A percentile compares a stretch with the other conserved stretches of the same genome.
These are phyloP conservation scores for Dactylellina cionopaga DNA, from an alignment of 2,329 filamentous ascomycete genomes.

Conservation along the genomic window DNA sequence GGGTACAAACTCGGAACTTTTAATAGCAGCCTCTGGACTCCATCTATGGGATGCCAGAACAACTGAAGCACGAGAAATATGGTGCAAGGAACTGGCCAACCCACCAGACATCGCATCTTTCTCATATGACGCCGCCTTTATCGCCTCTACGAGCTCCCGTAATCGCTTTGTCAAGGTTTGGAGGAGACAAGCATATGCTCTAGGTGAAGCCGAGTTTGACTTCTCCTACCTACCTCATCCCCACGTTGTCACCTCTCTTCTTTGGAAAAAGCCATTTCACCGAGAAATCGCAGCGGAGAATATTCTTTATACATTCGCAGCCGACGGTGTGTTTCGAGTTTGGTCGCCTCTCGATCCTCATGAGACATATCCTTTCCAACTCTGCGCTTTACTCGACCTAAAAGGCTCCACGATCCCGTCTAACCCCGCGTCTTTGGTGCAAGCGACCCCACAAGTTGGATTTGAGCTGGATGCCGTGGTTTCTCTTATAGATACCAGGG, in stretches of 20 bases:
- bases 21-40: slow-evolving; percentile 78
- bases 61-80: slow-evolving; percentile 68
- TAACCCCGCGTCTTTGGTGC: background rate
- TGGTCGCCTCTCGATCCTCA: slow-evolving; percentile 83
- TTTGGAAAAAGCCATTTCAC: slow-evolving; percentile 84
- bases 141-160: slow-evolving; percentile 80
- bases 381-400: slow-evolving; percentile 85
- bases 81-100: slow-evolving; percentile 79
- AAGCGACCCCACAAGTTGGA: background rate
- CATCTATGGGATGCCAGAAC: slow-evolving; percentile 67
- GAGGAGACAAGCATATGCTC: slow-evolving; percentile 84
- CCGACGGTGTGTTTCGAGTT: slow-evolving; percentile 80
- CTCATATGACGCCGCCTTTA: slow-evolving; percentile 86
- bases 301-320: slow-evolving; percentile 87
- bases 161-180: slow-evolving; percentile 92
- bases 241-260: slow-evolving; percentile 77
- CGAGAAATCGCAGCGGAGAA: slow-evolving; percentile 82
- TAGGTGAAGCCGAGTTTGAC: slow-evolving; percentile 86
- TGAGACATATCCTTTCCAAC: slow-evolving; percentile 75
- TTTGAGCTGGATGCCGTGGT: slow-evolving; percentile 58
- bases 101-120: slow-evolving; percentile 78
- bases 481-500: slow-evolving; percentile 82
- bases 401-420: slow-evolving; percentile 57
- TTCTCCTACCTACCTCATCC: slow-evolving; percentile 90
- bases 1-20: slow-evolving; percentile 84